Base-by-base conservation (phyloP, 768 basidiomycete species). In the Trametes villosa region DNA sequence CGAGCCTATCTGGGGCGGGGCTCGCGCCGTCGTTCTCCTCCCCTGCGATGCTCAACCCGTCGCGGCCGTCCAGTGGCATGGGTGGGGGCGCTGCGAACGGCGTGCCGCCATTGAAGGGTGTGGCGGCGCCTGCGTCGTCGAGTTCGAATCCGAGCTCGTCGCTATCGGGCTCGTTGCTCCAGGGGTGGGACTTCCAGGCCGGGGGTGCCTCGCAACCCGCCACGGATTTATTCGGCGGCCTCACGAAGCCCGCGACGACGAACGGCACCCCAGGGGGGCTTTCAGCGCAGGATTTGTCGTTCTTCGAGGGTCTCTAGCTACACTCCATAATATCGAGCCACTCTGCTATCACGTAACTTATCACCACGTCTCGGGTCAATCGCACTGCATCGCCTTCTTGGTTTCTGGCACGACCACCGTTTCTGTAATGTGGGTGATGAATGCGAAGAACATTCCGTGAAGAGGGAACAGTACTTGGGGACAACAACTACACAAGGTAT, bases 251-350 rank as follows among this genome's bases (percentile, higher is more conserved):
- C 63, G 72, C 60, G 45, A 34, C 49, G 47, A 47, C 48, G 3
- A 30, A 69, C 48, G 54, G 65, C 64, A 68, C 67, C 22, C 73
- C 67, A n/a, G 84, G 86, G 13, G 88, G 87, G 4, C 72, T 94
- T 50, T 89, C 88, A 4, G 92, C 91, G 2, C 89, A 92, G 74
- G 93, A 94, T 79, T 71, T 94, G 52, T 91, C 88, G 18, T 94
- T 95, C 72, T 95, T 94, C 70, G 92, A 94, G 74, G 88, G 90
- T 34, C 68, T 89, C 31, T 91, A 55, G 56, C 5, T 12, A 34
- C 26, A 34, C 24, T n/a, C 47, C 31, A 45, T 33, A 29, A 17
- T 26, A n/a, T 34, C 17, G 8, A 11, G 4, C 53, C 22, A 31
- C 9, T 15, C 11, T 53, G 46, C 45, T 57, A 52, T 63, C 46